A percentile compares a stretch with the other conserved stretches of the same genome.
These are phyloP conservation scores for Venturia nashicola DNA, from an alignment of 2,329 filamentous ascomycete genomes.

Conservation along the genomic window DNA sequence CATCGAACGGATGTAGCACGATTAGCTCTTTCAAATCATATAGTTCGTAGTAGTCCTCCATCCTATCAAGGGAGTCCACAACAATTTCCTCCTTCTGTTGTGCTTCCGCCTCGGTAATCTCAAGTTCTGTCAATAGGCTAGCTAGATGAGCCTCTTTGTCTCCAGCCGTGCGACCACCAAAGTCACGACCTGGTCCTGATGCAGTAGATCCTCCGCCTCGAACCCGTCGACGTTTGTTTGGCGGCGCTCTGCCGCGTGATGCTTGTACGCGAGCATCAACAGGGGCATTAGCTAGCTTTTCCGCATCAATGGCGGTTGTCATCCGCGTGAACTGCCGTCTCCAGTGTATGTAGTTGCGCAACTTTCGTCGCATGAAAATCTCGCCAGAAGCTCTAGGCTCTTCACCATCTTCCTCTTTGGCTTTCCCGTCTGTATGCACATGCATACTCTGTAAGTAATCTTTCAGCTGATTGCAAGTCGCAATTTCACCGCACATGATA, in stretches of 20 bases:
- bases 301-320: conserved; percentile 63
- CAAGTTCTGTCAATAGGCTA: conserved; percentile 68
- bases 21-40: conserved; percentile 86
- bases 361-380: conserved; percentile 69
- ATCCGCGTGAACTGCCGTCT: conserved; percentile 81
- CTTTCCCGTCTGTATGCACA: conserved; percentile 36
- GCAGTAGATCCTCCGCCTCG: conserved; percentile 54
- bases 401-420: conserved; percentile 34
- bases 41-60: conserved; percentile 84
- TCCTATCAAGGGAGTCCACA: conserved; percentile 71
- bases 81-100: conserved; percentile 64
- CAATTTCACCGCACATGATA: conserved; percentile 87
- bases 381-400: conserved; percentile 43
- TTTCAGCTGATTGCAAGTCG: conserved; percentile 74
- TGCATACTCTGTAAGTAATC: conserved; percentile 92
- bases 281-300: conserved; percentile 51
- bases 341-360: conserved; percentile 82
- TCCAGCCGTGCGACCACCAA: conserved; percentile 64
- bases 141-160: conserved; percentile 76
- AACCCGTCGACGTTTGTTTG: conserved; percentile 76
- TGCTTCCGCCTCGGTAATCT: conserved; percentile 66
- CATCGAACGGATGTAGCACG: conserved; percentile 85
- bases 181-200: conserved; percentile 47
- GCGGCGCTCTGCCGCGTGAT: conserved; percentile 52
- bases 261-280: conserved; percentile 19